phyloP scores from a whole-genome alignment of 306 rosid species.

The Cicer chorassanicum region DNA sequence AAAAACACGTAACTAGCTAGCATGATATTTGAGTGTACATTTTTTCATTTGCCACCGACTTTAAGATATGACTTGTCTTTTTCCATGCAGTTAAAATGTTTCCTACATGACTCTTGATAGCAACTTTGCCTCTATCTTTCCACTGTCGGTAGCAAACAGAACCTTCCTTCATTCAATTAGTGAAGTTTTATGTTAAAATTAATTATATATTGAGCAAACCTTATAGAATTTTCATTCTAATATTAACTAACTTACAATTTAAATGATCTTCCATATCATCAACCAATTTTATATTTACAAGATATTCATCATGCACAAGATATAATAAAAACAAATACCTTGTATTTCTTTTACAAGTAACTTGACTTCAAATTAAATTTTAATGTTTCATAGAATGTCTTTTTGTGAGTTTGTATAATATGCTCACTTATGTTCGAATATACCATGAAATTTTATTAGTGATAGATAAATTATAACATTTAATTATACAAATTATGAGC shows the following conservation, averaged over 20 bases:
- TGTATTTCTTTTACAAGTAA: not conserved
- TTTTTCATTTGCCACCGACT: constrained; percentile 37
- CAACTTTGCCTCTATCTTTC: constrained; percentile 40
- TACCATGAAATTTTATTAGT: too few relatives aligned
- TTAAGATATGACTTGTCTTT: constrained; percentile 43
- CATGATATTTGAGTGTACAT: not conserved
- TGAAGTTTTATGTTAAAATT: not conserved
- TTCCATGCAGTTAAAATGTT: constrained; percentile 40
- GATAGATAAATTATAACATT: too few relatives aligned
- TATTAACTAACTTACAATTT: too few relatives aligned
- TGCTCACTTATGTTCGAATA: too few relatives aligned
- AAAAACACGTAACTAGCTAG: constrained; percentile 41
- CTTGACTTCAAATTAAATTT: not conserved
- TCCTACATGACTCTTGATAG: constrained; percentile 41
- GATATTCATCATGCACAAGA: not conserved
- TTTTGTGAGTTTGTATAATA: not conserved
- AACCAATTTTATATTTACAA: too few relatives aligned
- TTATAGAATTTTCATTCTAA: not conserved
- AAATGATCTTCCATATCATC: too few relatives aligned
- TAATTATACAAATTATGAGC: too few relatives aligned
- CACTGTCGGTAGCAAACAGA: constrained; percentile 51
- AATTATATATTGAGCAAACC: not conserved
- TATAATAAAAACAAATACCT: not conserved
- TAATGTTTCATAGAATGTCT: not conserved
- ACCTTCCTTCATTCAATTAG: not conserved